A percentile compares a stretch with the other conserved stretches of the same genome.
Evolutionary conservation across 192 early-diverging fungal species (phyloP).

Genomic region (Coemansia biformis): DNA sequence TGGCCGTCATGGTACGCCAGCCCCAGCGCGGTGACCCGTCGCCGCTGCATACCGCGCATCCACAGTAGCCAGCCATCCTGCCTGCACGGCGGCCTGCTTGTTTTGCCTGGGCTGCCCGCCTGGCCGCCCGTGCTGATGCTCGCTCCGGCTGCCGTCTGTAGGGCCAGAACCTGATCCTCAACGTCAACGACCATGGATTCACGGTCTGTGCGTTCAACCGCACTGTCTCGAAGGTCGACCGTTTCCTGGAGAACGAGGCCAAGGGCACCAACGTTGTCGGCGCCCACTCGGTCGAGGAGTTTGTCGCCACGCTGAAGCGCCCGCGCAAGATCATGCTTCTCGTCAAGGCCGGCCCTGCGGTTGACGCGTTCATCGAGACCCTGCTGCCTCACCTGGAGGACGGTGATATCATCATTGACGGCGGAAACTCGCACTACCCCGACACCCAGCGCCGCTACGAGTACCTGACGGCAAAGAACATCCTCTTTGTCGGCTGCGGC

Average conservation of each 20-base stretch:
- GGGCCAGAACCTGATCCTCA: slow-evolving; percentile 98
- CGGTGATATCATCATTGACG: slow-evolving; percentile 97
- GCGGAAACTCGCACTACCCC: slow-evolving; percentile 98
- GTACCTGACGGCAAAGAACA: slow-evolving; percentile 82
- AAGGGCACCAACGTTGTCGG: slow-evolving; percentile 94
- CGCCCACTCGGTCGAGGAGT: slow-evolving; percentile 89
- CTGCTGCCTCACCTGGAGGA: slow-evolving; percentile 81
- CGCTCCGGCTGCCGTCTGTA: slow-evolving; percentile 46
- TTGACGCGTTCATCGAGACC: slow-evolving; percentile 93
- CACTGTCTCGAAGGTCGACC: slow-evolving; percentile 89
- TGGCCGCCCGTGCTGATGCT: no score
- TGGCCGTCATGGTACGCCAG: slow-evolving; percentile 94
- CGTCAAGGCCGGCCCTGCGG: slow-evolving; percentile 92
- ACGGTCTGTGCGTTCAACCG: slow-evolving; percentile 95
- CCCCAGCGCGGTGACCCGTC: no score
- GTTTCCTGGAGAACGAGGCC: slow-evolving; percentile 93
- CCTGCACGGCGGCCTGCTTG: no score
- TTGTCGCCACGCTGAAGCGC: slow-evolving; percentile 88
- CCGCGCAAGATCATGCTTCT: slow-evolving; percentile 98
- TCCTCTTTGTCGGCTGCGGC: slow-evolving; percentile 93
- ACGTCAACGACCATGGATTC: slow-evolving; percentile 97
- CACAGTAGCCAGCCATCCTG: background rate
- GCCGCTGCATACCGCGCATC: no score
- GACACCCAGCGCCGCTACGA: slow-evolving; percentile 89
- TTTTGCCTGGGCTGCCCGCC: no score